Base-by-base conservation (phyloP, 768 basidiomycete genomes). In the Suillus alpinus region DNA sequence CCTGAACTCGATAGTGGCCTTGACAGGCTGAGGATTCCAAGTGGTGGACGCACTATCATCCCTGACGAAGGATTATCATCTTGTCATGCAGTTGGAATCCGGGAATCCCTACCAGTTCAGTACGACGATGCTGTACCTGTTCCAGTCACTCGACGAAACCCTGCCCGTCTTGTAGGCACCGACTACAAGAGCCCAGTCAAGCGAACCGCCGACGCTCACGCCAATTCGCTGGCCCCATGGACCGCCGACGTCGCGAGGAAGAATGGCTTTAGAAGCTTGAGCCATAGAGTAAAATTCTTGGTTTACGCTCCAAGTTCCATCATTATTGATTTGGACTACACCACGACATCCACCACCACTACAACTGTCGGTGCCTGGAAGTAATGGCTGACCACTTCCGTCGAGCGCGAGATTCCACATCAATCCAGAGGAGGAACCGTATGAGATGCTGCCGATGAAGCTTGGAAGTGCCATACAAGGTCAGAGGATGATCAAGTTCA, bases 321-420 rank as follows among this genome's bases (percentile, higher is more conserved):
- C 82, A 65, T 73, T 83, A 66, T 88, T 87, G 53, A 91, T 81
- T 7, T 86, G 86, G 6, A 81, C 87, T 5, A 92, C 79, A 3
- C 83, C 82, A 14, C 89, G 81, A 67, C 89, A 92, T 16, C 87
- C 86, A 4, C 80, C 80, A 1, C 78, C 78, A 62, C n/a, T n/a
- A n/a, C 90, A 92, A 60, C 86, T 88, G 58, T 76, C 76, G 2
- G 85, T 83, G 6, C 86, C 85, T 0, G 88, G 87, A 3, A 87
- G 76, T 67, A 81, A 82, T 2, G 90, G 89, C n/a, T 82, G 71
- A 0, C 90, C 88, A 39, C 72, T 80, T 0, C 82, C 76, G 44
- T 91, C 84, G 9, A 88, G 78, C 0, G 87, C 90, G 46, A 91
- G 72, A 66, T 89, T 89, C 89, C 90, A 92, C 85, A 90, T 88